Percentiles rank a stretch among this genome's conserved stretches.
Conservation (phyloP, 176 grass and related monocot species). For the Triticum turgidum region DNA sequence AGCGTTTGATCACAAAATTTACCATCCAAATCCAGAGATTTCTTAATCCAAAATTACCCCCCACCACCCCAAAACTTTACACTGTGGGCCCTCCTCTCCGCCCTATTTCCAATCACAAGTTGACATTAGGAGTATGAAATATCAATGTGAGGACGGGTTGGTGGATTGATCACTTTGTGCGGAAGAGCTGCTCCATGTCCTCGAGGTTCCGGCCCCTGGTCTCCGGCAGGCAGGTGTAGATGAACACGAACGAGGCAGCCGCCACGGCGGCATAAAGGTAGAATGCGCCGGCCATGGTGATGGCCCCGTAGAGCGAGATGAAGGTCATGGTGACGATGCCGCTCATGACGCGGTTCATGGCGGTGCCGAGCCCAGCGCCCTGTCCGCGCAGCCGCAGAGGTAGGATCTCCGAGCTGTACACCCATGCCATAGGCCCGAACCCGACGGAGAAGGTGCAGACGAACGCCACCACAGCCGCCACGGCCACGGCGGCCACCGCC, state of each 20-base stretch:
- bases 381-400: constrained; percentile 60
- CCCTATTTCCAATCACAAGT: too few relatives aligned
- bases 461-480: constrained; percentile 42
- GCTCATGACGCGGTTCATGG: constrained; percentile 57
- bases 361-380: constrained; percentile 62
- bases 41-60: too few relatives aligned
- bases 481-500: constrained; percentile 3
- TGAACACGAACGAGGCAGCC: constrained; percentile 48
- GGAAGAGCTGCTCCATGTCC: constrained; percentile 76
- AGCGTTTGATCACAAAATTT: too few relatives aligned
- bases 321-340: constrained; percentile 68
- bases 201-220: constrained; percentile 63
- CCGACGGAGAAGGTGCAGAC: constrained; percentile 65
- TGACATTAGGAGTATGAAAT: too few relatives aligned
- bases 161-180: neutral
- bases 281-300: constrained; percentile 69
- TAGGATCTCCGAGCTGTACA: constrained; percentile 79
- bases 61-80: too few relatives aligned
- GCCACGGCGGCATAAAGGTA: constrained; percentile 62
- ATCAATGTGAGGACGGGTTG: too few relatives aligned
- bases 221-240: constrained; percentile 59
- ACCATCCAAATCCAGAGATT: too few relatives aligned
- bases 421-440: constrained; percentile 64
- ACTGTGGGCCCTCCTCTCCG: too few relatives aligned
- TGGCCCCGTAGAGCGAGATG: constrained; percentile 67